phyloP scores from a whole-genome alignment of 352 stramenopile species.

The Globisporangium polare region DNA sequence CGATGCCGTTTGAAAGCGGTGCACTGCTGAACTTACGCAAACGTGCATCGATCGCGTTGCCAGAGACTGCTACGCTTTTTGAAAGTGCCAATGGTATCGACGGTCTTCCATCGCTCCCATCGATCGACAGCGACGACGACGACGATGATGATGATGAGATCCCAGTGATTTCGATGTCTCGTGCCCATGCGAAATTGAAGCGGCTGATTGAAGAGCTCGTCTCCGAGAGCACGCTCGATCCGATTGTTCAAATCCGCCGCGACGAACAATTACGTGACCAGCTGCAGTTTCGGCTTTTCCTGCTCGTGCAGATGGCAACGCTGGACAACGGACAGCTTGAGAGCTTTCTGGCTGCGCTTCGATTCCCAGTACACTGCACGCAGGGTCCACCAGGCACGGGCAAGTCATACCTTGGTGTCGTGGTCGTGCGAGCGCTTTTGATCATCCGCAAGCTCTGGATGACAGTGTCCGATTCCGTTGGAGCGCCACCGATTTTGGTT shows the following conservation, averaged over 20 bases:
- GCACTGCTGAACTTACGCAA: conserved; percentile 61
- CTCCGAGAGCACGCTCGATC: conserved; percentile 51
- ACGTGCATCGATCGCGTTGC: conserved; percentile 2
- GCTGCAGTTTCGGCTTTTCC: conserved; percentile 34
- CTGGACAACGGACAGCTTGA: conserved; percentile 69
- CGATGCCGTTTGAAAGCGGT: conserved; percentile 73
- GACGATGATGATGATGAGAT: conserved; percentile 1
- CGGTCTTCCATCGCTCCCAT: not conserved
- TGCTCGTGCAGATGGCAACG: conserved; percentile 47
- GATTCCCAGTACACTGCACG: conserved; percentile 79
- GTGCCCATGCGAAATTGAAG: not conserved
- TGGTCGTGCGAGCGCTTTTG: conserved; percentile 78
- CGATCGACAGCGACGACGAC: conserved; percentile 1
- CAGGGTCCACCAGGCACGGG: conserved; percentile 86
- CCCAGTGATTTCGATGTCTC: not conserved
- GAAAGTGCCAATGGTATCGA: not conserved
- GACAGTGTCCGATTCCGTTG: conserved; percentile 50
- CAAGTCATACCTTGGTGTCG: conserved; percentile 88
- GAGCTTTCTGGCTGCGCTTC: conserved; percentile 69
- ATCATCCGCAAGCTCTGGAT: conserved; percentile 76
- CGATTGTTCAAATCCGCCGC: conserved; percentile 77
- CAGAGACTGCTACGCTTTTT: not conserved
- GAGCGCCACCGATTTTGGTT: conserved; percentile 73
- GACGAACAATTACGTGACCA: conserved; percentile 31
- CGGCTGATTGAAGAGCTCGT: conserved; percentile 30